phyloP scores from a whole-genome alignment of 148 eudicot species.

The Spergularia marina region DNA sequence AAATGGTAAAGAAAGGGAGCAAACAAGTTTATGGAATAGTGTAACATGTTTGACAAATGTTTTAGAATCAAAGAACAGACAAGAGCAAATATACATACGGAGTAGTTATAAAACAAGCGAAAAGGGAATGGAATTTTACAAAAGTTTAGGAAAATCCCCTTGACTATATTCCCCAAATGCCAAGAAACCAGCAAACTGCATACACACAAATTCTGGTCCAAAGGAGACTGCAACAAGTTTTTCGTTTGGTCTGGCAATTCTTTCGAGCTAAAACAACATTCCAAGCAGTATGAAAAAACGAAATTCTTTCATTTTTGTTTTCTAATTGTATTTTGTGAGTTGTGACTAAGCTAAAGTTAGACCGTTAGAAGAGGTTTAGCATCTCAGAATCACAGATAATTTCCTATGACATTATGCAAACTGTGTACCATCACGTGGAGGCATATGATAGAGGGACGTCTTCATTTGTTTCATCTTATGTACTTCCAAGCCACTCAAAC shows the following conservation, averaged over 20 bases:
- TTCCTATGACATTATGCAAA: background rate
- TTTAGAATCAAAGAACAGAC: no score
- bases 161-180: background rate
- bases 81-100: no score
- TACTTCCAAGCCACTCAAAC: slow-evolving; percentile 16
- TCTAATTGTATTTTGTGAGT: background rate
- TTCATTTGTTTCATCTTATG: slow-evolving; percentile 21
- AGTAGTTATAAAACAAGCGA: no score
- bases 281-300: background rate
- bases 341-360: background rate
- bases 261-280: background rate
- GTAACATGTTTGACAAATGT: no score
- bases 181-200: background rate
- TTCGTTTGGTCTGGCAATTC: background rate
- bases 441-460: slow-evolving; percentile 27
- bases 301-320: no score
- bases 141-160: background rate
- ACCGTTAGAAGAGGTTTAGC: slow-evolving; percentile 1
- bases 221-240: background rate
- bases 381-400: background rate
- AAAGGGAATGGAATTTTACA: no score
- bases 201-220: background rate
- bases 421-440: slow-evolving; percentile 44
- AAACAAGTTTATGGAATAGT: no score
- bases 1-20: no score